Evolutionary conservation across 257 asterid genomes (phyloP).

Genomic region (Henckelia pumila): DNA sequence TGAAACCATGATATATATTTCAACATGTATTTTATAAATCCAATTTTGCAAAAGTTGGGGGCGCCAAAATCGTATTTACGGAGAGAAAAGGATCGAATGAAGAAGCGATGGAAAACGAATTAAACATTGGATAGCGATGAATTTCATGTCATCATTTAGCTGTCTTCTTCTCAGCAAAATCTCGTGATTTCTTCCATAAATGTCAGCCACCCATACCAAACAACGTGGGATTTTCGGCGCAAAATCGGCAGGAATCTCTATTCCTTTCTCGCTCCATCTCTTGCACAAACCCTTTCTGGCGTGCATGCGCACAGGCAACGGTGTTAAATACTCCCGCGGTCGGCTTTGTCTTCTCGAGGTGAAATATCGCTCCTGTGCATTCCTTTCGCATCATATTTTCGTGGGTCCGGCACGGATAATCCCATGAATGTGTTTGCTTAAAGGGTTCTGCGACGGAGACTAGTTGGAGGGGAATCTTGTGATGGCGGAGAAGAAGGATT

Average conservation of each 20-base stretch:
- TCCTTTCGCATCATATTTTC: neutral
- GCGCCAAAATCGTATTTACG: too few relatives aligned
- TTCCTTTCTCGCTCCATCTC: neutral
- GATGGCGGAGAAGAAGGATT: constrained; percentile 39
- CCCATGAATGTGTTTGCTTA: neutral
- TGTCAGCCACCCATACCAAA: neutral
- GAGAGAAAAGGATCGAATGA: too few relatives aligned
- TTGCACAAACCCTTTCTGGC: neutral
- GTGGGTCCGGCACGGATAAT: neutral
- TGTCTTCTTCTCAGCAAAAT: neutral
- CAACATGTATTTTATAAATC: too few relatives aligned
- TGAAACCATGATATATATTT: too few relatives aligned
- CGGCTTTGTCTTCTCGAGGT: neutral
- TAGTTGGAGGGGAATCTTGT: neutral
- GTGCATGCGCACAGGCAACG: neutral
- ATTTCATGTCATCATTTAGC: neutral
- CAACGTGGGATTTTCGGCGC: neutral
- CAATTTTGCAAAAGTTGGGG: too few relatives aligned
- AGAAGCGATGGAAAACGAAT: neutral
- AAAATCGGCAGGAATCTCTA: neutral
- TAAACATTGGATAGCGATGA: neutral
- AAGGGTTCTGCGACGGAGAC: neutral
- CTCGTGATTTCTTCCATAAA: neutral
- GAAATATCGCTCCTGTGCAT: neutral
- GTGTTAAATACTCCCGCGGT: neutral